phyloP scores from a whole-genome alignment of 2,329 filamentous ascomycete genomes.

The Neofusicoccum parvum region DNA sequence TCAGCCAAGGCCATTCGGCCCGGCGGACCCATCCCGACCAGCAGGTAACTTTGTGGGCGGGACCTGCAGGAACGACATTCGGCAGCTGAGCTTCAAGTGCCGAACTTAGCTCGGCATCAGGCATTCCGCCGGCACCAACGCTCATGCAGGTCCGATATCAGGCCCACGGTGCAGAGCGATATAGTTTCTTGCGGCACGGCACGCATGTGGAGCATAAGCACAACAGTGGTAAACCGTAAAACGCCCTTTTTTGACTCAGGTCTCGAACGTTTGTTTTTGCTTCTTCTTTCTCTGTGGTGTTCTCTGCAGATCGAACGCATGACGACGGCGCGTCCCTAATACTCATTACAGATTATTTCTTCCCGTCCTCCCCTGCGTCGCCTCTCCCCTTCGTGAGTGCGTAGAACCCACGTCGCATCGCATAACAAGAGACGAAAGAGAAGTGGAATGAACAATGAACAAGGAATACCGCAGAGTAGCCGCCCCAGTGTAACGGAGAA shows the following conservation, averaged over 20 bases:
- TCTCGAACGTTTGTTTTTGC: background rate
- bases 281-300: background rate
- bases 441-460: conserved; percentile 4
- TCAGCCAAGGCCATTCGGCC: background rate
- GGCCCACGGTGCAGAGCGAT: no score
- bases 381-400: background rate
- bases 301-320: background rate
- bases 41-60: no score
- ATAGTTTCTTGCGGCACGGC: background rate
- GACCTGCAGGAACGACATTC: background rate
- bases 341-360: conserved; percentile 29
- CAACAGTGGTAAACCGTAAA: no score
- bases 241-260: background rate
- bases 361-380: background rate
- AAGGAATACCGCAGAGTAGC: conserved; percentile 7
- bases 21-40: background rate
- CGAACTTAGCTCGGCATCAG: background rate
- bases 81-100: background rate
- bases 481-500: background rate
- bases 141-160: no score
- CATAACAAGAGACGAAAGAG: background rate
- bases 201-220: background rate
- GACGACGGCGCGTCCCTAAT: conserved; percentile 23
- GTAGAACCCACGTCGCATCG: background rate
- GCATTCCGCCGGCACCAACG: background rate